Conservation (phyloP, 805 yeast species). For the Grigorovia jiainica region DNA sequence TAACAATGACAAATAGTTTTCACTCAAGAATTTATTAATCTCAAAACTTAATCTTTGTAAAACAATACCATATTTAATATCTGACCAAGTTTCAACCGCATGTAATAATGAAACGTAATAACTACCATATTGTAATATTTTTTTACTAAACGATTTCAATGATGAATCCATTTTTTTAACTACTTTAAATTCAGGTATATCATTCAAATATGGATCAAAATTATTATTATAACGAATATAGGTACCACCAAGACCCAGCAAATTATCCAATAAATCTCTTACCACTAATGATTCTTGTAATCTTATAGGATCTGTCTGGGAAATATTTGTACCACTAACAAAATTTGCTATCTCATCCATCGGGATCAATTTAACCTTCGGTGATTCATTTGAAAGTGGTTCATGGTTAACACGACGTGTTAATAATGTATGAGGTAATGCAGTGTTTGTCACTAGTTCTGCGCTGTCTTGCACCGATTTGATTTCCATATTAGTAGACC, state of each 20-base stretch:
- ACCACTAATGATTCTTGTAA: constrained; percentile 67
- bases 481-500: constrained; percentile 12
- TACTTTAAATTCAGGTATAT: constrained; percentile 58
- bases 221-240: constrained; percentile 60
- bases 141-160: constrained; percentile 57
- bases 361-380: constrained; percentile 35
- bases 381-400: constrained; percentile 25
- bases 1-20: constrained; percentile 28
- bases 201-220: constrained; percentile 39
- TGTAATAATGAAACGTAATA: constrained; percentile 47
- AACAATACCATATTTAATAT: constrained; percentile 56
- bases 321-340: too few species aligned
- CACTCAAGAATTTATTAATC: constrained; percentile 37
- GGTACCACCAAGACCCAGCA: constrained; percentile 68
- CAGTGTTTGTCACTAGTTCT: constrained; percentile 5
- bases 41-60: constrained; percentile 64
- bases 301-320: constrained; percentile 30
- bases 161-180: constrained; percentile 66
- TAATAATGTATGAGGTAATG: constrained; percentile 11
- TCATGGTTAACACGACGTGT: constrained; percentile 28
- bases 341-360: constrained; percentile 28
- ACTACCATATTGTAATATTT: constrained; percentile 53
- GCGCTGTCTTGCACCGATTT: constrained; percentile 22
- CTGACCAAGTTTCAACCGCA: constrained; percentile 50
- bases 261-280: constrained; percentile 57